Evolutionary conservation across 2,329 filamentous ascomycete genomes (phyloP).

Genomic region (Botrytis porri): DNA sequence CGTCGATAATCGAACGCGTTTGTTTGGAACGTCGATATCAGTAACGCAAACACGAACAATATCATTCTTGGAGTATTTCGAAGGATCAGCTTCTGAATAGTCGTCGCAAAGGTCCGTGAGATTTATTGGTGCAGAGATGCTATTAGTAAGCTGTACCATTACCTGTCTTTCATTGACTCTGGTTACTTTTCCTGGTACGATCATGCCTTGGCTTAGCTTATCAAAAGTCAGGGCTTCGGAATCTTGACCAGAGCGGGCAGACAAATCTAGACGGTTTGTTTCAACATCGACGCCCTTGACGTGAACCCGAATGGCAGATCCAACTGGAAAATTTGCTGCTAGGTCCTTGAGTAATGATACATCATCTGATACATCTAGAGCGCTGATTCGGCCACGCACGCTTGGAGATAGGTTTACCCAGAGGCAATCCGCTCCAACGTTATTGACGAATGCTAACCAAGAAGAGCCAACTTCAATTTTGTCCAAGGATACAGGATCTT

Average conservation of each 20-base stretch:
- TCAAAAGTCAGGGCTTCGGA: slow-evolving; percentile 62
- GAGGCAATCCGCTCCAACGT: slow-evolving; percentile 71
- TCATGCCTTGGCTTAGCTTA: slow-evolving; percentile 72
- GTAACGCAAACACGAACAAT: slow-evolving; percentile 84
- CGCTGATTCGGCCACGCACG: slow-evolving; percentile 77
- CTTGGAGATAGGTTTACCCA: slow-evolving; percentile 92
- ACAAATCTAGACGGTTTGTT: slow-evolving; percentile 77
- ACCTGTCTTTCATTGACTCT: slow-evolving; percentile 82
- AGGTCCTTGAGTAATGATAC: slow-evolving; percentile 74
- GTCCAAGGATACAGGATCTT: slow-evolving; percentile 66
- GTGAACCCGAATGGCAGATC: slow-evolving; percentile 79
- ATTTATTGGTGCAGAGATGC: slow-evolving; percentile 74
- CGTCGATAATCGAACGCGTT: slow-evolving; percentile 76
- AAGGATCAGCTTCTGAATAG: slow-evolving; percentile 75
- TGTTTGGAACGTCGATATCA: slow-evolving; percentile 77
- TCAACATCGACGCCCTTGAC: slow-evolving; percentile 71
- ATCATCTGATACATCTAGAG: slow-evolving; percentile 85
- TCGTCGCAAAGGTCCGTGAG: slow-evolving; percentile 84
- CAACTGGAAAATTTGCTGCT: slow-evolving; percentile 77
- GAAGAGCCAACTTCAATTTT: slow-evolving; percentile 69
- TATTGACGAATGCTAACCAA: slow-evolving; percentile 87
- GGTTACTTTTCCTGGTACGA: slow-evolving; percentile 79
- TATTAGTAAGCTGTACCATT: slow-evolving; percentile 79
- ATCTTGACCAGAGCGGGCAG: slow-evolving; percentile 62
- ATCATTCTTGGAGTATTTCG: slow-evolving; percentile 76